A percentile compares a stretch with the other conserved stretches of the same genome.
Conservation (phyloP, 169 alveolate species). For the Plasmodium berghei region DNA sequence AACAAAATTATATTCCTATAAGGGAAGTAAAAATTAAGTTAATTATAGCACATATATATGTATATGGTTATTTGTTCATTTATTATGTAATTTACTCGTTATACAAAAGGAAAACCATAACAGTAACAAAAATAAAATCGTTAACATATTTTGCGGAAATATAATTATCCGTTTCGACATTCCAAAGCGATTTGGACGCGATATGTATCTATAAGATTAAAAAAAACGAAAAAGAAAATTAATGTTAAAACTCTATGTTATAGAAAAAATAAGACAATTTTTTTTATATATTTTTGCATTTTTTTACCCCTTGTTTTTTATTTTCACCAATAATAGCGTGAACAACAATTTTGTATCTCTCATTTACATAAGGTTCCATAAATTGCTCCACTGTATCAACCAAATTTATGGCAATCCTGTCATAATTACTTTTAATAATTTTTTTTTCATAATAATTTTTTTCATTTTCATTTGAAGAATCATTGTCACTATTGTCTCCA, state of each 20-base stretch:
- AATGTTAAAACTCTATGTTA: not conserved
- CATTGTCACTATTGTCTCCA: not conserved
- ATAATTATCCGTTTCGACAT: conserved; percentile 73
- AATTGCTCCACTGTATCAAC: conserved; percentile 71
- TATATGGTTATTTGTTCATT: not conserved
- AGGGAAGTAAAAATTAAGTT: not conserved
- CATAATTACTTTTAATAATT: conserved; percentile 60
- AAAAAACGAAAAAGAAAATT: not conserved
- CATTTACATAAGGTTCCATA: conserved; percentile 68
- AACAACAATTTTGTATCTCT: conserved; percentile 66
- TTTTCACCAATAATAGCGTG: conserved; percentile 72
- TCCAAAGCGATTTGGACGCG: conserved; percentile 76
- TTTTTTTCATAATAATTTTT: conserved; percentile 24
- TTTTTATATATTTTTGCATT: conserved; percentile 1
- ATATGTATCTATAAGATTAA: conserved; percentile 46
- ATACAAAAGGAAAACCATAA: conserved; percentile 70
- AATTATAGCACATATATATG: not conserved
- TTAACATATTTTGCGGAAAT: conserved; percentile 71
- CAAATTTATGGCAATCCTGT: conserved; percentile 47
- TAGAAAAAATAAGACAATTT: not conserved
- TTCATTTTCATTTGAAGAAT: conserved; percentile 64
- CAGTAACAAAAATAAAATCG: conserved; percentile 66
- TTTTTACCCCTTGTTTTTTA: conserved; percentile 67
- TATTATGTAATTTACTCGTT: conserved; percentile 34
- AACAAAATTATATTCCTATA: not conserved